Base-by-base conservation (phyloP, 1,284 basidiomycete species). In the Pyrrhoderma lamaoense region DNA sequence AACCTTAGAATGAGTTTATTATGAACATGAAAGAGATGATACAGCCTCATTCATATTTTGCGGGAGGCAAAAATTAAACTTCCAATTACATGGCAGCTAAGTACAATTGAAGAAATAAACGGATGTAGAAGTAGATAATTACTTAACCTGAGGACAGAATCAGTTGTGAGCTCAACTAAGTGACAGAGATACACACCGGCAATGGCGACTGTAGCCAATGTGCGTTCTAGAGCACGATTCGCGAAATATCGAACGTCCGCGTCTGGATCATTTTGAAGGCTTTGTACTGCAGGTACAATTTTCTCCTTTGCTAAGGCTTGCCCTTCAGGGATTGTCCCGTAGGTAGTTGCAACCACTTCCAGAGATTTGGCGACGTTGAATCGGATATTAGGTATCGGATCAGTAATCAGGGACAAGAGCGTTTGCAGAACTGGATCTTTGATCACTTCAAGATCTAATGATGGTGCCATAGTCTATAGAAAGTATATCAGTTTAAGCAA, bases 301-400 rank as follows among this genome's bases (percentile, higher is more conserved):
- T 82, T 82, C 60, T 83, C 73, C 60, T 77, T 75, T 42, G 88
- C 76, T 51, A 95, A 76, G 58, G 85, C 79, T 55, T 76, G 78
- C 8, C 93, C 94, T 53, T 91, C 89, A 2, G 82, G 69, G 27
- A 74, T 73, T 47, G 66, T 68, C 9, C 75, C 79, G 55, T 92
- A 85, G 1, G 88, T 82, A 16, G 72, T 72, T 0, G 89, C 89
- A 49, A 97, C 75, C 22, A 90, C 83, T 71, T 97, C 93, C 59
- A 96, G 73, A 16, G 90, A 87, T 69, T 98, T 98, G 42, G 94
- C 90, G 31, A 98, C 93, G 67, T 99, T 99, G 79, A 99, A 99
- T 40, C 96, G 89, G 67, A 99, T 99, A 71, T 99, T 99, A 52
- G 96, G 96, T 63, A 99, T 99, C 8, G 92, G 85, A 67, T 99